Evolutionary conservation across 1,284 basidiomycete species (phyloP), one percentile per base, ranked within the genome.

Genomic region (Cutaneotrichosporon cyanovorans): DNA sequence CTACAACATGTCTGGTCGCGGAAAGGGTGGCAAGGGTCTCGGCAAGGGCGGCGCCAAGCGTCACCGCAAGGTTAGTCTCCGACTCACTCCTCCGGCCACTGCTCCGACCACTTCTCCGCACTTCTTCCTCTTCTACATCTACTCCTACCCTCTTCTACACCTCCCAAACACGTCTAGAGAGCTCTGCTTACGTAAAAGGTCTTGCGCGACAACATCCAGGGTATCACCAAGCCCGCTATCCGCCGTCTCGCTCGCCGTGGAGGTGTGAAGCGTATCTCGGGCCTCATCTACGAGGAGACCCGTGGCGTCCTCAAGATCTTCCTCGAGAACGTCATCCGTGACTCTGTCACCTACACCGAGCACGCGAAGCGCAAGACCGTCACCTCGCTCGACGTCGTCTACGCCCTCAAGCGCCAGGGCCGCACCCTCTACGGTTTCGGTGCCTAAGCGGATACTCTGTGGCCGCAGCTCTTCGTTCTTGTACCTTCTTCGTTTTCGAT

Each of bases 241-340:
- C 85, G 89, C 62, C 86, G 88, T 77, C 84, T 93, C 56, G 89
- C 89, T 36, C 87, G 89, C 72, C 84, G 88, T 79, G 90, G 89
- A 69, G 87, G 87, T 83, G 87, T 90, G 68, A 90, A 91, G 78
- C 86, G 86, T 84, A 88, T 89, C 72, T 88, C 87, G 47, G 86
- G 85, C 68, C 79, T 88, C 59, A 88, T 91, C 75, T 91, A 91
- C 74, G 87, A 91, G 73, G 88, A 91, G 81, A 90, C 87, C 51
- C 85, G 89, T 60, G 80, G 84, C 74, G 83, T 86, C 38, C 77
- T 88, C 65, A 85, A 84, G 74, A 82, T 84, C 66, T 83, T 83
- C 76, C 62, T 71, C 42, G 69, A 73, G 63, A 66, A 67, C 79
- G 85, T 89, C 69, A 89, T 91, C 65, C 83, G 85, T 60, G 88